Evolutionary conservation across 768 basidiomycete species (phyloP).

Genomic region (Tephrocybe rancida): DNA sequence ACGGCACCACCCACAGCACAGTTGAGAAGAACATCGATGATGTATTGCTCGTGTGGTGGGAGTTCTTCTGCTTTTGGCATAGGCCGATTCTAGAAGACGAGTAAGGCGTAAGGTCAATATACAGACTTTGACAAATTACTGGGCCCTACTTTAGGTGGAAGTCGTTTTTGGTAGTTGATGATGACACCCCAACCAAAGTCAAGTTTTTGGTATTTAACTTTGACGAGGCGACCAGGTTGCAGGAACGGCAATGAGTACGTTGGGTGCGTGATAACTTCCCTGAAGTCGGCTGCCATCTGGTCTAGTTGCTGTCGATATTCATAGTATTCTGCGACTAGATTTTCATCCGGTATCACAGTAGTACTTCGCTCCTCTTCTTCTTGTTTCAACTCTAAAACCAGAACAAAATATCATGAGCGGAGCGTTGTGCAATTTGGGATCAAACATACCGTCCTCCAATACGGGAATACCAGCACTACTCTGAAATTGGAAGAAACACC

Average conservation of each 20-base stretch:
- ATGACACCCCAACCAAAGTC: constrained; percentile 98
- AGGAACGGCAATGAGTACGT: constrained; percentile 94
- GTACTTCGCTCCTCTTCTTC: constrained; percentile 69
- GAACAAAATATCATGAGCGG: constrained; percentile 3
- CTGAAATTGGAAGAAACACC: constrained; percentile 99
- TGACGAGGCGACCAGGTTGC: constrained; percentile 89
- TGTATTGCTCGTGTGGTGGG: constrained; percentile 87
- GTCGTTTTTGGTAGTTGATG: constrained; percentile 87
- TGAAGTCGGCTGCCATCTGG: constrained; percentile 85
- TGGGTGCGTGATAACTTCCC: constrained; percentile 92
- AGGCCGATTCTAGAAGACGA: constrained; percentile 54
- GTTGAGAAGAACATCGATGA: constrained; percentile 89
- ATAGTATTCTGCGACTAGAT: constrained; percentile 86
- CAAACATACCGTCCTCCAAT: constrained; percentile 74
- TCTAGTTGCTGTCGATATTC: constrained; percentile 92
- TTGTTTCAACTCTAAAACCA: constrained; percentile 61
- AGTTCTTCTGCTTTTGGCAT: constrained; percentile 69
- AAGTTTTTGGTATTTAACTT: constrained; percentile 80
- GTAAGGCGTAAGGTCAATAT: neutral
- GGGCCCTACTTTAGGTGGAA: constrained; percentile 70
- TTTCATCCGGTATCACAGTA: constrained; percentile 83
- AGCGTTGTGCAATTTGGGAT: neutral
- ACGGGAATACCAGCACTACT: constrained; percentile 88
- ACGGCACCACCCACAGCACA: constrained; percentile 65
- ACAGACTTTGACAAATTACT: neutral